Conservation (phyloP, 2,329 filamentous ascomycete genomes). For the Leptographium radiaticola region DNA sequence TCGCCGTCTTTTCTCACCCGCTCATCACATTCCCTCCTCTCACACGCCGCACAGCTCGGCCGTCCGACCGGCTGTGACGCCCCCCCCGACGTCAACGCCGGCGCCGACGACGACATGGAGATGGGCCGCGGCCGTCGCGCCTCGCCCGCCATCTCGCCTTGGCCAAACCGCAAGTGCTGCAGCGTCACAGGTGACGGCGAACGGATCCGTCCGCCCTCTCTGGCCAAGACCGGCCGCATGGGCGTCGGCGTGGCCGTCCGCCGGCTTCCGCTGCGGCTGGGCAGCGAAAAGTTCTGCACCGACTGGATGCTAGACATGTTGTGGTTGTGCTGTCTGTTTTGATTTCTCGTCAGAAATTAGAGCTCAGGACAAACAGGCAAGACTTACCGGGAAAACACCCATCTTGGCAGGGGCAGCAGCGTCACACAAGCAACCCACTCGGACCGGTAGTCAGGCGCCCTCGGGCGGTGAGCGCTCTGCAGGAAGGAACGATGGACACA, state of each 20-base stretch:
- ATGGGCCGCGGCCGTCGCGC: conserved; percentile 5
- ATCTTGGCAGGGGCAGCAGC: no score
- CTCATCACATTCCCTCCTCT: not conserved
- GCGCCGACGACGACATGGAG: conserved; percentile 10
- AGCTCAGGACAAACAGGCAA: no score
- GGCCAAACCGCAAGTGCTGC: not conserved
- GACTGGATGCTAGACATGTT: conserved; percentile 3
- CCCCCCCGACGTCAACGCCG: not conserved
- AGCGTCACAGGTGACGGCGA: conserved; percentile 3
- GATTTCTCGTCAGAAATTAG: no score
- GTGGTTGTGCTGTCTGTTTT: no score
- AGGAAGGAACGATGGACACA: no score
- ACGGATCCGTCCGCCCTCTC: not conserved
- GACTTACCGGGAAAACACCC: no score
- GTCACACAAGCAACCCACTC: no score
- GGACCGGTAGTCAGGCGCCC: no score
- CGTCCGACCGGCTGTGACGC: not conserved
- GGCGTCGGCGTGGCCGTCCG: not conserved
- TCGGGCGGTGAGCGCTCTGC: no score
- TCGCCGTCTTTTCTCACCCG: not conserved
- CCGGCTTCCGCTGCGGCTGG: not conserved
- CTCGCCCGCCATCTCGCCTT: not conserved
- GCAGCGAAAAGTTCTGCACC: conserved; percentile 10
- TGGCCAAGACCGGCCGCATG: not conserved
- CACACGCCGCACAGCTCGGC: not conserved